phyloP scores from a whole-genome alignment of 441 rosid species.

The Geranium incanum region DNA sequence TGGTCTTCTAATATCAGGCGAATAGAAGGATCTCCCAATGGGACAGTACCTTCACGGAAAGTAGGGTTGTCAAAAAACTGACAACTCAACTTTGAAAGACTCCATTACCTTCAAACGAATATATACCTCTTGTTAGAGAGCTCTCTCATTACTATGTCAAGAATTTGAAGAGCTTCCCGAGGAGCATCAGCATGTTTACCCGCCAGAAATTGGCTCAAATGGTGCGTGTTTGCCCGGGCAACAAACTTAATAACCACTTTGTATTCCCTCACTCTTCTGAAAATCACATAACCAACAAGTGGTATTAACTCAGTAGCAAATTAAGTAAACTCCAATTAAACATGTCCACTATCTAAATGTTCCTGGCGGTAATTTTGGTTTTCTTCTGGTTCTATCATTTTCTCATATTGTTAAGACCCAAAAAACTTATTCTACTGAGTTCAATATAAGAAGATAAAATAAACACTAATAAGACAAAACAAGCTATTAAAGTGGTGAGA shows the following conservation, averaged over 20 bases:
- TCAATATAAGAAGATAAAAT: constrained; percentile 6
- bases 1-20: constrained; percentile 67
- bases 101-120: background rate
- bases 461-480: constrained; percentile 1
- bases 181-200: constrained; percentile 87
- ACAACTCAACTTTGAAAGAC: constrained; percentile 4
- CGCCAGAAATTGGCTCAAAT: constrained; percentile 72
- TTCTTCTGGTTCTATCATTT: background rate
- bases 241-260: constrained; percentile 80
- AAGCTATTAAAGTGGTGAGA: constrained; percentile 9
- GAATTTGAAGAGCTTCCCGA: constrained; percentile 83
- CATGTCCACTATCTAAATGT: background rate
- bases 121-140: constrained; percentile 63
- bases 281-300: constrained; percentile 14
- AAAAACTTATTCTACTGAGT: background rate
- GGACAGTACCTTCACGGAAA: constrained; percentile 55
- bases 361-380: background rate
- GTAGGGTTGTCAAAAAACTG: background rate
- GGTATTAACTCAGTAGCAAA: background rate
- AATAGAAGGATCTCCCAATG: constrained; percentile 82
- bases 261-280: constrained; percentile 72
- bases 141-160: constrained; percentile 81
- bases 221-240: constrained; percentile 80
- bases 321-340: background rate
- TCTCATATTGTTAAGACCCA: background rate